phyloP scores from a whole-genome alignment of 2,329 filamentous ascomycete species.

The Stemphylium vesicarium region DNA sequence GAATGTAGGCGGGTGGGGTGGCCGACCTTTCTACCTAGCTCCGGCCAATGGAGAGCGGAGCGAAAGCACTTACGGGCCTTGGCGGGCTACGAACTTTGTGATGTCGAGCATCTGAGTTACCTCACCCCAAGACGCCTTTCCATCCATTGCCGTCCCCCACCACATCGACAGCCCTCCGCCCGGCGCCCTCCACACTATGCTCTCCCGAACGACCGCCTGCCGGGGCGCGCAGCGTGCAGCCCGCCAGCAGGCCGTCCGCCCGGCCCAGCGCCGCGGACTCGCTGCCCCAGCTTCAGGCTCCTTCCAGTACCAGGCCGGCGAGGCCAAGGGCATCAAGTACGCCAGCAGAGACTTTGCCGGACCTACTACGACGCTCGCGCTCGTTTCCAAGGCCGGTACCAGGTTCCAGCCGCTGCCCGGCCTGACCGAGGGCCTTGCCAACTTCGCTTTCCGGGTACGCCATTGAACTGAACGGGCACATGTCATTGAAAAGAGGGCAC shows the following conservation, averaged over 20 bases:
- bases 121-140: conserved; percentile 32
- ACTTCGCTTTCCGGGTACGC: conserved; percentile 94
- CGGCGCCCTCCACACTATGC: conserved; percentile 60
- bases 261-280: conserved; percentile 65
- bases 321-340: conserved; percentile 88
- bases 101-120: conserved; percentile 18
- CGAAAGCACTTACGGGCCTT: conserved; percentile 15
- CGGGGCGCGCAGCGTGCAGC: conserved; percentile 68
- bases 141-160: conserved; percentile 57
- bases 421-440: conserved; percentile 86
- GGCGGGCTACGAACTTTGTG: conserved; percentile 17
- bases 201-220: conserved; percentile 70
- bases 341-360: conserved; percentile 88
- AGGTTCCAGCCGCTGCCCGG: conserved; percentile 90
- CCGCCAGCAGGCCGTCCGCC: conserved; percentile 63
- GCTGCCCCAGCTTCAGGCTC: conserved; percentile 73
- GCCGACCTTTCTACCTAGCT: conserved; percentile 2
- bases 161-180: conserved; percentile 53
- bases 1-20: conserved; percentile 18
- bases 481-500: conserved; percentile 1
- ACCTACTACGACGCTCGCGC: conserved; percentile 85
- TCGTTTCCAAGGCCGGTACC: conserved; percentile 94
- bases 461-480: conserved; percentile 11
- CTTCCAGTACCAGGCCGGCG: conserved; percentile 85
- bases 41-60: conserved; percentile 16